Conservation (phyloP, 2,329 filamentous ascomycete genomes). For the Sclerotinia sclerotiorum region DNA sequence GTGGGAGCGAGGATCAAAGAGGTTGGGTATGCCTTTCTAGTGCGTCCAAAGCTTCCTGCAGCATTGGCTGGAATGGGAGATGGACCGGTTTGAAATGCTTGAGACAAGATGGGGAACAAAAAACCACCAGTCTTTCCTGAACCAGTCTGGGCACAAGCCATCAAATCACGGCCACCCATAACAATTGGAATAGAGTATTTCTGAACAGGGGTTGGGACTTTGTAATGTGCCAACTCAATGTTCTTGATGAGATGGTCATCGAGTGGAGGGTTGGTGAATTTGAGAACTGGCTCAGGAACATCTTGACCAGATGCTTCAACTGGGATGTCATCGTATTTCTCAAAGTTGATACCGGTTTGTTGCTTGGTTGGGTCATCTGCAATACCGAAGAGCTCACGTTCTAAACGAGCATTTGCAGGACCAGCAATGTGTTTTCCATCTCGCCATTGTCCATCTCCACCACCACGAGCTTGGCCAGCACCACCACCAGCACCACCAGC, state of each 20-base stretch:
- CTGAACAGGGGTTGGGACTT: conserved; percentile 93
- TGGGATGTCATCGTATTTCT: conserved; percentile 99
- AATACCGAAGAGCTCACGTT: conserved; percentile 93
- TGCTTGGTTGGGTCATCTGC: conserved; percentile 92
- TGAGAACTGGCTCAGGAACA: conserved; percentile 86
- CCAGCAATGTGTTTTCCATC: conserved; percentile 96
- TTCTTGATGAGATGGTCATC: conserved; percentile 92
- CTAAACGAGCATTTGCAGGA: conserved; percentile 80
- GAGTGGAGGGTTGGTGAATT: conserved; percentile 91
- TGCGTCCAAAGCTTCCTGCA: conserved; percentile 76
- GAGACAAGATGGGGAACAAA: conserved; percentile 97
- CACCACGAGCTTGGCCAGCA: conserved; percentile 61
- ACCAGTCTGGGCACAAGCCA: conserved; percentile 99
- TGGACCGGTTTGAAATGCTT: conserved; percentile 89
- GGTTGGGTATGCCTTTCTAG: conserved; percentile 97
- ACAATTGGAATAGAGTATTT: conserved; percentile 99
- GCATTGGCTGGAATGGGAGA: conserved; percentile 64
- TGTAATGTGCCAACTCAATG: conserved; percentile 93
- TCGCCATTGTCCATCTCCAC: conserved; percentile 93
- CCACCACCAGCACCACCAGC: conserved; percentile 45
- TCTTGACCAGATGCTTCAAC: conserved; percentile 94
- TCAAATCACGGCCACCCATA: conserved; percentile 94
- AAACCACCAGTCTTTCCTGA: conserved; percentile 99
- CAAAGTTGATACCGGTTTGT: conserved; percentile 98
- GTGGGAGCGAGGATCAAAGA: conserved; percentile 94